Percentiles rank a stretch among this genome's conserved stretches.
Conservation (phyloP, 2,329 filamentous ascomycete species). For the Neonectria coccinea region DNA sequence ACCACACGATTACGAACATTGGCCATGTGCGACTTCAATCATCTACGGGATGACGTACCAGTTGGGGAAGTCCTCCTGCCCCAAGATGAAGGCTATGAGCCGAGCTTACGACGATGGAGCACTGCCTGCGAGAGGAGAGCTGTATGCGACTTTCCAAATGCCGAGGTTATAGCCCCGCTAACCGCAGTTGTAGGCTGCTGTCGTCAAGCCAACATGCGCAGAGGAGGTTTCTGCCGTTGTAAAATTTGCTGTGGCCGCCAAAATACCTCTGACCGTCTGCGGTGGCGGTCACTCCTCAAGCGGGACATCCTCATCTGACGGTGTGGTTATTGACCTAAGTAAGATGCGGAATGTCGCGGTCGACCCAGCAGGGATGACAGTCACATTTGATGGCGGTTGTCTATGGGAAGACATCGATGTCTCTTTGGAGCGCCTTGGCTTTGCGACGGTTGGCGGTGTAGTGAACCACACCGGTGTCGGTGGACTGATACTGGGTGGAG, state of each 20-base stretch:
- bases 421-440: constrained; percentile 58
- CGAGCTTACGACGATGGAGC: constrained; percentile 52
- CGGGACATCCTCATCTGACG: constrained; percentile 61
- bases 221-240: constrained; percentile 48
- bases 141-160: constrained; percentile 28
- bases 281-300: constrained; percentile 68
- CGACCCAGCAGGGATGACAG: constrained; percentile 55
- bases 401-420: constrained; percentile 66
- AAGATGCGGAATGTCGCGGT: constrained; percentile 63
- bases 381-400: constrained; percentile 62
- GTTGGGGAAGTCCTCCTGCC: constrained; percentile 47
- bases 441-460: constrained; percentile 71
- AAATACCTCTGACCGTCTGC: constrained; percentile 62
- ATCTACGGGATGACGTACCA: constrained; percentile 28
- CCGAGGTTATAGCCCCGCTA: not conserved
- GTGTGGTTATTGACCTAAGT: constrained; percentile 66
- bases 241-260: constrained; percentile 44
- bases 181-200: constrained; percentile 50
- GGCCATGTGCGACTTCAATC: constrained; percentile 36
- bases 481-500: constrained; percentile 68
- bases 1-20: not conserved
- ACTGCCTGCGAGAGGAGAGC: constrained; percentile 50
- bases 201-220: constrained; percentile 54
- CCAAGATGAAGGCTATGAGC: constrained; percentile 47
- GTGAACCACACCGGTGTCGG: constrained; percentile 73